phyloP scores from a whole-genome alignment of 148 eudicot species.

The Rhododendron ferrugineum region DNA sequence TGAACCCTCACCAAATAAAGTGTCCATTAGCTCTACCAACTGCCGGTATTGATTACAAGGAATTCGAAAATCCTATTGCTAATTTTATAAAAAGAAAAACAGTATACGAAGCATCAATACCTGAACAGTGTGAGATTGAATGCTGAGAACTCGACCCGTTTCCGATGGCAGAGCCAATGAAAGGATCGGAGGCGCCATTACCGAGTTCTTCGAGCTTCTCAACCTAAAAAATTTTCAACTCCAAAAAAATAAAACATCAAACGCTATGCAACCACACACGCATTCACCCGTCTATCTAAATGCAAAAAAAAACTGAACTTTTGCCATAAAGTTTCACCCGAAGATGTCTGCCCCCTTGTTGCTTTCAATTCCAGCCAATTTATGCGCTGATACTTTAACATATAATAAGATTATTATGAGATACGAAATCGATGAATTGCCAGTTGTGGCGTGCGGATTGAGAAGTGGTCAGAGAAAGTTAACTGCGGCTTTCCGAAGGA shows the following conservation, averaged over 20 bases:
- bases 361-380: slow-evolving; percentile 12
- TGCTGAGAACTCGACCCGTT: slow-evolving; percentile 94
- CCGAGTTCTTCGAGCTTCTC: slow-evolving; percentile 27
- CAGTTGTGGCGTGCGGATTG: not conserved
- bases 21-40: not conserved
- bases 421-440: not conserved
- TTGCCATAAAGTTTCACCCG: slow-evolving; percentile 17
- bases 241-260: not conserved
- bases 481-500: not conserved
- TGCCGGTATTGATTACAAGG: not conserved
- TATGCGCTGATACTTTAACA: not conserved
- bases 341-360: not conserved
- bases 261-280: not conserved
- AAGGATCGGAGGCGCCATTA: slow-evolving; percentile 74
- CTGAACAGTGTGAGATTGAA: slow-evolving; percentile 98
- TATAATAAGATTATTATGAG: not conserved
- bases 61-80: not conserved
- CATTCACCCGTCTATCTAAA: not conserved
- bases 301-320: not conserved
- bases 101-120: slow-evolving; percentile 18
- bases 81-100: not conserved
- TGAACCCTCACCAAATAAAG: too few relatives aligned
- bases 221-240: slow-evolving; percentile 16
- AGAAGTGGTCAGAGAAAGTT: not conserved
- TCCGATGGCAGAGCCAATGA: slow-evolving; percentile 82